Evolutionary conservation across 805 yeast species (phyloP).

Genomic region (Candida silvatica): DNA sequence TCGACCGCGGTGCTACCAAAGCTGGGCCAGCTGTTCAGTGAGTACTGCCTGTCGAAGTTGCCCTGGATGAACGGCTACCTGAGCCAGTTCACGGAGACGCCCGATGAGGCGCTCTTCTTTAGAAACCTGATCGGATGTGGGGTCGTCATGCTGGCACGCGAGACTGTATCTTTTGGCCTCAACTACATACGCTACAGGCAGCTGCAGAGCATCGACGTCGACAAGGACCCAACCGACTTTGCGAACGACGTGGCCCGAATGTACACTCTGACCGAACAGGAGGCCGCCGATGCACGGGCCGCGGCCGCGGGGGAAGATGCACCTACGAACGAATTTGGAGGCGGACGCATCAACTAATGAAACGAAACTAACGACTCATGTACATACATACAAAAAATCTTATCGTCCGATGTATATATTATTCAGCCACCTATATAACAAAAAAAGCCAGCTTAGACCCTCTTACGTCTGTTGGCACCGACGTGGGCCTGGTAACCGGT

Average conservation of each 20-base stretch:
- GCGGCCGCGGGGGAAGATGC: too few relatives aligned
- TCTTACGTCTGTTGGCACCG: conserved; percentile 69
- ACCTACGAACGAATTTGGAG: too few relatives aligned
- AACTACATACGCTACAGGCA: conserved; percentile 2
- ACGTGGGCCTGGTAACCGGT: conserved; percentile 99
- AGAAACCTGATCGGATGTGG: conserved; percentile 4
- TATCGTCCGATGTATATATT: too few relatives aligned
- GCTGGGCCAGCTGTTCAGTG: conserved; percentile 1
- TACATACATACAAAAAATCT: too few relatives aligned
- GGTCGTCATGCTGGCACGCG: not conserved
- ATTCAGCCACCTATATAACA: too few relatives aligned
- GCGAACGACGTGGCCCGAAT: not conserved
- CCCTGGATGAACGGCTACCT: conserved; percentile 1
- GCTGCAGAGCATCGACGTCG: conserved; percentile 2
- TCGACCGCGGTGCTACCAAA: not conserved
- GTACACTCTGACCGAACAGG: not conserved
- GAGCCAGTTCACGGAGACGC: conserved; percentile 1
- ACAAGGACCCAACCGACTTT: not conserved
- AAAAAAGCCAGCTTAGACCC: too few relatives aligned
- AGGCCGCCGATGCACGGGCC: too few relatives aligned
- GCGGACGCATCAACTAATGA: too few relatives aligned
- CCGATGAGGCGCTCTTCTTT: conserved; percentile 2
- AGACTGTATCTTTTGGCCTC: conserved; percentile 1
- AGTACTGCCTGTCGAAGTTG: not conserved
- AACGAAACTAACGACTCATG: too few relatives aligned